Evolutionary conservation across 768 basidiomycete genomes (phyloP).

Genomic region (Tylopilus sp.): DNA sequence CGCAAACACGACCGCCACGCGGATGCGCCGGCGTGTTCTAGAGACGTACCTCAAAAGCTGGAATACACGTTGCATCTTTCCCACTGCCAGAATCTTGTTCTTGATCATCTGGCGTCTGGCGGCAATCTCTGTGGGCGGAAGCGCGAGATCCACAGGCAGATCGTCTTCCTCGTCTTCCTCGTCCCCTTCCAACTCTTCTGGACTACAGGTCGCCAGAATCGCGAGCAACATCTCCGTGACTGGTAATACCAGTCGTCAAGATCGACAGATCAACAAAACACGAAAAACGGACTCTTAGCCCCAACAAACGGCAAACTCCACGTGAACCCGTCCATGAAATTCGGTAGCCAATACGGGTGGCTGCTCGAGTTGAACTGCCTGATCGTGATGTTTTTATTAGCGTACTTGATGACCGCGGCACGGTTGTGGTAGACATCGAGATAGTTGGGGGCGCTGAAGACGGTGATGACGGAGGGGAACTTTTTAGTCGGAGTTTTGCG

Average conservation of each 20-base stretch:
- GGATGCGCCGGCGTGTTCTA: background rate
- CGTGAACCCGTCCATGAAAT: constrained; percentile 98
- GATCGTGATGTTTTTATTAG: constrained; percentile 95
- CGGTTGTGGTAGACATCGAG: constrained; percentile 97
- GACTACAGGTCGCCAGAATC: constrained; percentile 87
- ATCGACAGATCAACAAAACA: background rate
- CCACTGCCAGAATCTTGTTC: constrained; percentile 92
- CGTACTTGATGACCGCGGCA: constrained; percentile 95
- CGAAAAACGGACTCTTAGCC: constrained; percentile 78
- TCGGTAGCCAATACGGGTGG: constrained; percentile 95
- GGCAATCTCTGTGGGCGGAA: constrained; percentile 41
- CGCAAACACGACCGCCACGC: background rate
- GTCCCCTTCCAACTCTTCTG: constrained; percentile 80
- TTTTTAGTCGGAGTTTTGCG: constrained; percentile 92
- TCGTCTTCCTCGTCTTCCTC: constrained; percentile 32
- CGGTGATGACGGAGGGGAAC: constrained; percentile 96
- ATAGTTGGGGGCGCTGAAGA: constrained; percentile 97
- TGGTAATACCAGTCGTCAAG: constrained; percentile 27
- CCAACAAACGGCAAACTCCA: constrained; percentile 99
- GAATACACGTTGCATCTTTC: constrained; percentile 87
- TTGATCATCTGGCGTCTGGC: constrained; percentile 75
- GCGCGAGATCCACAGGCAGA: constrained; percentile 24
- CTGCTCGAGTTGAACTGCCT: constrained; percentile 77
- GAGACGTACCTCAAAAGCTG: constrained; percentile 73
- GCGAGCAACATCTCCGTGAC: constrained; percentile 98